A percentile compares a stretch with the other conserved stretches of the same genome.
phyloP scores from a whole-genome alignment of 768 basidiomycete species.

The Vararia minispora region DNA sequence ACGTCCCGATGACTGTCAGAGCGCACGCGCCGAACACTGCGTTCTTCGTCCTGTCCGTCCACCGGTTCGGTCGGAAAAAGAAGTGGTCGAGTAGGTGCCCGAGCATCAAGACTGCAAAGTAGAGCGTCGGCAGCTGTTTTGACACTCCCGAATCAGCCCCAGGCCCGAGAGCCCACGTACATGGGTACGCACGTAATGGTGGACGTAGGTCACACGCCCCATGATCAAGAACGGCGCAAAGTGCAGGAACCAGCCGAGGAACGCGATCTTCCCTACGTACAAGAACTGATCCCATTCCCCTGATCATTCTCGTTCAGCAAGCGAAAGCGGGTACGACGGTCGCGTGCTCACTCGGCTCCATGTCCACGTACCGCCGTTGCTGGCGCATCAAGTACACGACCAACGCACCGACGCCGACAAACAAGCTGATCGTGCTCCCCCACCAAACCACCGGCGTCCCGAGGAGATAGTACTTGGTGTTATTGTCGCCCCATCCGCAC shows the following conservation, averaged over 20 bases:
- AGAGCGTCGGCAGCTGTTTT: constrained; percentile 91
- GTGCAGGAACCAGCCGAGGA: constrained; percentile 88
- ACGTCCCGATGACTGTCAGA: constrained; percentile 53
- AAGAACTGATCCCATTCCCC: constrained; percentile 93
- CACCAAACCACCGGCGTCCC: constrained; percentile 94
- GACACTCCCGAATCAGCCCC: too few species aligned
- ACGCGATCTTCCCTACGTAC: constrained; percentile 85
- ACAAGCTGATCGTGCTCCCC: constrained; percentile 61
- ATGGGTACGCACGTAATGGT: constrained; percentile 81
- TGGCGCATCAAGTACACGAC: constrained; percentile 64
- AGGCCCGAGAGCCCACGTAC: too few species aligned
- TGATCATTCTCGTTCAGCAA: constrained; percentile 17
- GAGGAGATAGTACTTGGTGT: constrained; percentile 87
- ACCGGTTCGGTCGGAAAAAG: constrained; percentile 66
- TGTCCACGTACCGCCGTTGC: constrained; percentile 87
- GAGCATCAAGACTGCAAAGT: constrained; percentile 89
- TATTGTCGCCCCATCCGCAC: constrained; percentile 90
- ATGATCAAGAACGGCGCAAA: constrained; percentile 96
- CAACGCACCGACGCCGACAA: constrained; percentile 39
- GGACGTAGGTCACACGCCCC: constrained; percentile 93
- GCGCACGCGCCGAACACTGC: constrained; percentile 60
- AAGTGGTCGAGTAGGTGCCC: constrained; percentile 90
- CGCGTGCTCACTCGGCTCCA: constrained; percentile 77
- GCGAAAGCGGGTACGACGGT: constrained; percentile 22
- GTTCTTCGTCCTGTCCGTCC: constrained; percentile 52